Conservation (phyloP, 2,329 filamentous ascomycete genomes). For the Exophiala aquamarina region DNA sequence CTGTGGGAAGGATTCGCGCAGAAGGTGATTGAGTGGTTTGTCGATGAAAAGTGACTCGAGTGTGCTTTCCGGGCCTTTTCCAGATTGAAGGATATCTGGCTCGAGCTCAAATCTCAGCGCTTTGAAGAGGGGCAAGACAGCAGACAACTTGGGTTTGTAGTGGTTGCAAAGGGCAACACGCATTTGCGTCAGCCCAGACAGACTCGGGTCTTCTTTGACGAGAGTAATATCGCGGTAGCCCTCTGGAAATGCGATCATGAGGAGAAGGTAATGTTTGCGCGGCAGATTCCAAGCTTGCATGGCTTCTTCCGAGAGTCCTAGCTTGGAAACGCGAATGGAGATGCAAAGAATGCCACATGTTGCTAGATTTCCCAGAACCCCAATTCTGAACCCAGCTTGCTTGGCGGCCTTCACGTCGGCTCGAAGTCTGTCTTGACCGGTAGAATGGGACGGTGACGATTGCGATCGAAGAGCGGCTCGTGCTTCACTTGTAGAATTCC, state of each 20-base stretch:
- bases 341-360: slow-evolving; percentile 59
- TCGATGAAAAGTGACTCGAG: slow-evolving; percentile 69
- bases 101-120: background rate
- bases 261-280: slow-evolving; percentile 66
- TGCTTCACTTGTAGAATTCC: background rate
- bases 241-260: slow-evolving; percentile 66
- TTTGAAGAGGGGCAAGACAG: slow-evolving; percentile 56
- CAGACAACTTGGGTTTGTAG: slow-evolving; percentile 67
- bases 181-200: slow-evolving; percentile 50
- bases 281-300: slow-evolving; percentile 75
- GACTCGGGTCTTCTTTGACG: slow-evolving; percentile 41
- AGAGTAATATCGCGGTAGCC: slow-evolving; percentile 62
- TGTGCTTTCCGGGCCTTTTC: slow-evolving; percentile 21
- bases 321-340: slow-evolving; percentile 67
- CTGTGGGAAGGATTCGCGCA: slow-evolving; percentile 64
- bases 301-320: slow-evolving; percentile 72
- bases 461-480: background rate
- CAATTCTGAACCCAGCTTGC: slow-evolving; percentile 68
- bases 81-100: background rate
- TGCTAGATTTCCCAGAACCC: slow-evolving; percentile 55
- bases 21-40: slow-evolving; percentile 65
- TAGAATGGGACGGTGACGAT: background rate
- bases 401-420: slow-evolving; percentile 63
- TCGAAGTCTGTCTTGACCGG: slow-evolving; percentile 43
- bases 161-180: slow-evolving; percentile 68